Base-by-base conservation (phyloP, 306 rosid species). In the Begonia loranthoides region DNA sequence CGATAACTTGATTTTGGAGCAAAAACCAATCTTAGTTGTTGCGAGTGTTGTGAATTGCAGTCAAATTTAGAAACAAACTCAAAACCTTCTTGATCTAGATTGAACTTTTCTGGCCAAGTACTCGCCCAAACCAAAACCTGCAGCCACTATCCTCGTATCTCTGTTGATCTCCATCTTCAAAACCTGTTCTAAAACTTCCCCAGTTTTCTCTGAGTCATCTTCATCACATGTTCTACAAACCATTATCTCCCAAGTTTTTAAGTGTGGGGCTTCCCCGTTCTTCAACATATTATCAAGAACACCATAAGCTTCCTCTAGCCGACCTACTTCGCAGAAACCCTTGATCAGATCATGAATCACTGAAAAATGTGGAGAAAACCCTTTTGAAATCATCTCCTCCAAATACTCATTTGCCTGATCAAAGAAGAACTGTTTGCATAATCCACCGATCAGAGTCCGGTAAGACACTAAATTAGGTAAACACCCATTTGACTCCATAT, bases 391-490 rank as follows among this genome's bases (percentile, higher is more conserved):
- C 90, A 85, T 89, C 38, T 72, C 77, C 70, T 61, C 76, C 48
- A 65, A 52, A 47, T 77, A 78, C 19, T 49, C 70, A 24, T 45
- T 70, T 1, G 95, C 94, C 73, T 79, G 82, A 34, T 82, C 78
- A 62, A 85, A 66, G 81, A 80, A 71, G 60, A 84, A 87, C 70
- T 70, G 54, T 14, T 80, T 61, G 50, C 94, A 79, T 19, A 89
- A 76, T 38, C 95, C 83, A 10, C 66, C 52, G 3, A 79, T 69
- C 77, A 85, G 60, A 55, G 81, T 77, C 49, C 89, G 78, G 58
- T 85, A 85, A 0, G 94, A 85, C 40, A 85, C 87, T 45, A 74
- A 50, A 69, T 82, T 85, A 4, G 97, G 95, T 54, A 82, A 64
- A 61, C 97, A 89, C 34, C 94, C 79, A 58, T 76, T 89, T 2